Base-by-base conservation (phyloP, 2,329 filamentous ascomycete species). In the Stachybotrys chlorohalonatus region DNA sequence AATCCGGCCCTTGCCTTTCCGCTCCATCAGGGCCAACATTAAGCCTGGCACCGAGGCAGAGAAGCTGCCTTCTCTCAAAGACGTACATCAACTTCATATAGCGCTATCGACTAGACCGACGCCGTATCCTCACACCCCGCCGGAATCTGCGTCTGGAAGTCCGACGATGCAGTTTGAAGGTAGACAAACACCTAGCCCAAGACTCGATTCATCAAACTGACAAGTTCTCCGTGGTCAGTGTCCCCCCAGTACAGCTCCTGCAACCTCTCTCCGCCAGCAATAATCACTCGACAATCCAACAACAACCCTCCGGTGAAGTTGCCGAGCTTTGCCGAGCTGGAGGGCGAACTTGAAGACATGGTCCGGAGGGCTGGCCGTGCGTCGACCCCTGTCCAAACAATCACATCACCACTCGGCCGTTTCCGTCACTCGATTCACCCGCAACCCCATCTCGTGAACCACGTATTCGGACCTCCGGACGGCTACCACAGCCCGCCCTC, bases 111-210 rank as follows among this genome's bases (percentile, higher is more conserved):
- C 8, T 42, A 2, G 36, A 42, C 6, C 36, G 13, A 42, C 9
- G 36, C 36, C 36, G 13, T 9, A 42, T 13, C 55, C 57, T 49
- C 60, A 62, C 45, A 65, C 63, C 36, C 63, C 63, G 49, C 63
- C 63, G 47, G 56, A 55, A 7, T 71, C 68, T 42, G 56, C 57
- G n/a, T 69, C 66, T 47, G 66, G 67, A n/a, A 71, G 68, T 52
- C 68, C 68, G 4, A 64, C 62, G 52, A 49, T 69, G 46, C 69
- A 69, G 57, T 55, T 63, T 11, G 68, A 71, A 57, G 64, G 68
- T 64, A 59, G 60, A 60, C 62, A 24, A 39, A 16, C 30, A 47
- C 46, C 30, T 11, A 49, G 36, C 36, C 36, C 24, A 24, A 24
- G 24, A 24, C 24, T 4, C 24, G 2, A 42, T 9, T 42, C 36